These are phyloP conservation scores for Tetradesmus obliquus DNA, from an alignment of 139 green algal species.

Conservation along the genomic window DNA sequence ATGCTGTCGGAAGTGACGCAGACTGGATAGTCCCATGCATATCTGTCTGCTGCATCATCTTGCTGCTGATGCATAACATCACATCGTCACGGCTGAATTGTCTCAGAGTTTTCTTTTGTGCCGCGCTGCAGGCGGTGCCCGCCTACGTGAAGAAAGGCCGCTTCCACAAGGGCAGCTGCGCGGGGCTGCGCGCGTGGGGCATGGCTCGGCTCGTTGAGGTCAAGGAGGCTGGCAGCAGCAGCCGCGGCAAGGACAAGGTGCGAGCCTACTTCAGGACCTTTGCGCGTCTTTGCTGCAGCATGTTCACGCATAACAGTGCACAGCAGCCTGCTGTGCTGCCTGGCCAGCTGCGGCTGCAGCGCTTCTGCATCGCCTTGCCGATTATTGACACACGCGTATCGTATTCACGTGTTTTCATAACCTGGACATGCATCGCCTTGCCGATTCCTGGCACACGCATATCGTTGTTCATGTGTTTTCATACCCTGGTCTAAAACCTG, in stretches of 20 bases:
- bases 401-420: too few relatives aligned
- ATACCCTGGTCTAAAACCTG: too few relatives aligned
- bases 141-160: conserved; percentile 61
- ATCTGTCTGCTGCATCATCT: background rate
- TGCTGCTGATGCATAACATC: background rate
- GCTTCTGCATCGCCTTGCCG: background rate
- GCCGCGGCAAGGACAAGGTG: conserved; percentile 1
- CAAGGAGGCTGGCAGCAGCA: conserved; percentile 18
- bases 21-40: too few relatives aligned
- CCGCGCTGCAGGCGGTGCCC: conserved; percentile 45
- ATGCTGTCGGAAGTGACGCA: too few relatives aligned
- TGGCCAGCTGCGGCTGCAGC: too few relatives aligned
- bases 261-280: background rate
- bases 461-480: too few relatives aligned
- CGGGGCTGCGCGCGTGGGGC: conserved; percentile 79
- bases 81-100: background rate
- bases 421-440: background rate
- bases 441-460: too few relatives aligned
- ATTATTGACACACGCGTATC: too few relatives aligned
- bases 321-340: background rate
- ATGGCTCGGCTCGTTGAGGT: conserved; percentile 79
- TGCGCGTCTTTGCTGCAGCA: background rate
- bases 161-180: conserved; percentile 83
- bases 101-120: background rate
- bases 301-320: background rate